Conservation (phyloP, 306 rosid genomes). For the Rosa lucieae region DNA sequence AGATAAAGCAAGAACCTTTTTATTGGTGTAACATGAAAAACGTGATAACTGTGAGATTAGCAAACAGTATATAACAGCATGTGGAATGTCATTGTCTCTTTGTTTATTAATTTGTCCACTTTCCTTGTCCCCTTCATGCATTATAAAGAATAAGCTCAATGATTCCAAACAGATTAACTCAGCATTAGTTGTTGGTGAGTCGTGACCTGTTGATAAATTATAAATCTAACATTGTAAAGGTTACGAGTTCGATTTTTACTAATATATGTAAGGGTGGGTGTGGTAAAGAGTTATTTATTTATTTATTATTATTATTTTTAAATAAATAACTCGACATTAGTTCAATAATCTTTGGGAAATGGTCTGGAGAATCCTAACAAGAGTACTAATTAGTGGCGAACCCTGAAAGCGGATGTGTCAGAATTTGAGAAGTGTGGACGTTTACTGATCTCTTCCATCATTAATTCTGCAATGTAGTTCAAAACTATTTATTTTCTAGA, state of each 20-base stretch:
- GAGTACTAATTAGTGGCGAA: neutral
- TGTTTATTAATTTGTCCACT: neutral
- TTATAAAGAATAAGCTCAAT: neutral
- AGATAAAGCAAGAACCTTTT: neutral
- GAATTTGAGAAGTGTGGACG: too few species aligned
- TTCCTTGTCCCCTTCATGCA: neutral
- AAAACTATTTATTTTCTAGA: too few species aligned
- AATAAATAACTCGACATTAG: neutral
- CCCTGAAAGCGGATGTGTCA: neutral
- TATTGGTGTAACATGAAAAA: neutral
- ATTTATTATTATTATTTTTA: too few species aligned
- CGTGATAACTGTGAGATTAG: slow-evolving; percentile 11
- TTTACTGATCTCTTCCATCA: too few species aligned
- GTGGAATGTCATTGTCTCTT: neutral
- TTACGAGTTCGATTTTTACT: too few species aligned
- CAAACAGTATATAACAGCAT: neutral
- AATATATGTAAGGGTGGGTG: too few species aligned
- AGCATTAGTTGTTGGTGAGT: neutral
- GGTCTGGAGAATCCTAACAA: neutral
- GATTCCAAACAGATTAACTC: neutral
- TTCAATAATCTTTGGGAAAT: neutral
- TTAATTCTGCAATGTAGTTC: too few species aligned
- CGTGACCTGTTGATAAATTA: too few species aligned
- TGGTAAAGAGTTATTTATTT: too few species aligned
- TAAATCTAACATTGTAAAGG: too few species aligned